A percentile compares a stretch with the other conserved stretches of the same genome.
Conservation (phyloP, 208 protist genomes). For the Blastocrithidia nonstop region DNA sequence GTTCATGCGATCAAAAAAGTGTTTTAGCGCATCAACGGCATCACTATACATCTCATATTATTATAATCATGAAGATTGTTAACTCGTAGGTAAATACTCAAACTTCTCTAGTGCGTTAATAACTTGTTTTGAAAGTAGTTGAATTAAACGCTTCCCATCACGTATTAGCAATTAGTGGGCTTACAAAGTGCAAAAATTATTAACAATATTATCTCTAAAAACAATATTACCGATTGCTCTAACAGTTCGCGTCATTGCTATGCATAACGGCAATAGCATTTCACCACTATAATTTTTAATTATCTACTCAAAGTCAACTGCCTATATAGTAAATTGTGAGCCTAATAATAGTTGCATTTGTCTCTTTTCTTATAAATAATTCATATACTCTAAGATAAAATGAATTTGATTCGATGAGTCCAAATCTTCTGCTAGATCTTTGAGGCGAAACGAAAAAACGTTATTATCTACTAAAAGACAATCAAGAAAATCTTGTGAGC, state of each 20-base stretch:
- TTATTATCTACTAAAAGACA: constrained; percentile 24
- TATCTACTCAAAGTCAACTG: constrained; percentile 26
- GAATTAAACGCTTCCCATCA: constrained; percentile 48
- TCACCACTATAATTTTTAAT: constrained; percentile 22
- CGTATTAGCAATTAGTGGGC: constrained; percentile 39
- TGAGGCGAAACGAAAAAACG: constrained; percentile 44
- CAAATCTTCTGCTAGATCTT: constrained; percentile 23
- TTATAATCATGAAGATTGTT: constrained; percentile 31
- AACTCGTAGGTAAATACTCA: constrained; percentile 15
- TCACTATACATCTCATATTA: constrained; percentile 20
- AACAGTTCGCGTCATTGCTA: constrained; percentile 18
- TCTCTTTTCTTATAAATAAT: constrained; percentile 34
- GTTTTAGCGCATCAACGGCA: constrained; percentile 13
- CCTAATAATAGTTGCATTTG: constrained; percentile 18
- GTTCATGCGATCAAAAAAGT: constrained; percentile 31
- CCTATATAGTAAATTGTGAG: constrained; percentile 22
- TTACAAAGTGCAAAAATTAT: constrained; percentile 66
- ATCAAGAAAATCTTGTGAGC: constrained; percentile 34
- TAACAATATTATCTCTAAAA: constrained; percentile 38
- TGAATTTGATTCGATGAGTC: constrained; percentile 22
- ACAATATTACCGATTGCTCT: constrained; percentile 14
- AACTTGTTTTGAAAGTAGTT: constrained; percentile 39
- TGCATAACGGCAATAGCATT: constrained; percentile 17
- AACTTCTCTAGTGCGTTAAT: constrained; percentile 51
- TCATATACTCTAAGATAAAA: constrained; percentile 55